A percentile compares a stretch with the other conserved stretches of the same genome.
phyloP scores from a whole-genome alignment of 768 basidiomycete genomes.

The Suillus subalutaceus region DNA sequence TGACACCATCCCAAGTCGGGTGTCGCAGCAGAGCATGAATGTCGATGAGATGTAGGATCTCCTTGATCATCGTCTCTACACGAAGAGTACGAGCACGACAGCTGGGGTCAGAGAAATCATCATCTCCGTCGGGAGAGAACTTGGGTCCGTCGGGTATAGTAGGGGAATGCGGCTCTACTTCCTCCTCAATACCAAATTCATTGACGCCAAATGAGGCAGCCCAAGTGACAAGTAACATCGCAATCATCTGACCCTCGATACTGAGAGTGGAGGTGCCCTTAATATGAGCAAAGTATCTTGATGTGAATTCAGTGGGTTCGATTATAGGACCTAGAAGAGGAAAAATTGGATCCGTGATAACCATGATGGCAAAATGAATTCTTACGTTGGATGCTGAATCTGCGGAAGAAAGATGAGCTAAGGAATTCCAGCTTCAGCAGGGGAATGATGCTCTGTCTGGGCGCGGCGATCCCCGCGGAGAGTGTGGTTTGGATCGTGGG shows the following conservation, averaged over 20 bases:
- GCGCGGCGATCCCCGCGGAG: slow-evolving; percentile 8
- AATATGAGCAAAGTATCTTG: slow-evolving; percentile 68
- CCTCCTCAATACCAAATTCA: slow-evolving; percentile 66
- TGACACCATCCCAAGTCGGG: slow-evolving; percentile 86
- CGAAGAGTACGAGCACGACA: slow-evolving; percentile 52
- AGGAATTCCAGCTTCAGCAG: slow-evolving; percentile 80
- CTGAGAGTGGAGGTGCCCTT: slow-evolving; percentile 65
- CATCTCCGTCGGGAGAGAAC: slow-evolving; percentile 21
- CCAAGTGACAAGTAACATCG: slow-evolving; percentile 85
- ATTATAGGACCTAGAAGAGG: slow-evolving; percentile 73
- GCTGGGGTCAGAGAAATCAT: slow-evolving; percentile 37
- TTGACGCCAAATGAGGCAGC: slow-evolving; percentile 88
- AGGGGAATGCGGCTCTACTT: slow-evolving; percentile 14
- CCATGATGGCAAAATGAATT: slow-evolving; percentile 18
- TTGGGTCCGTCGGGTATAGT: slow-evolving; percentile 12
- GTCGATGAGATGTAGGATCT: slow-evolving; percentile 82
- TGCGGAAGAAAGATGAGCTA: slow-evolving; percentile 79
- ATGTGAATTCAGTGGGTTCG: slow-evolving; percentile 76
- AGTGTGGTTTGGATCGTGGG: slow-evolving; percentile 16
- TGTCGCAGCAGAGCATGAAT: slow-evolving; percentile 75
- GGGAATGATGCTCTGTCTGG: slow-evolving; percentile 57
- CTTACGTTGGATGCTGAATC: slow-evolving; percentile 85
- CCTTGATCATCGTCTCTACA: slow-evolving; percentile 70
- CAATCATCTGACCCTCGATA: slow-evolving; percentile 75
- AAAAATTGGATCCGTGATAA: slow-evolving; percentile 14